Conservation (phyloP, 805 yeast species). For the Candida dajiaensis region DNA sequence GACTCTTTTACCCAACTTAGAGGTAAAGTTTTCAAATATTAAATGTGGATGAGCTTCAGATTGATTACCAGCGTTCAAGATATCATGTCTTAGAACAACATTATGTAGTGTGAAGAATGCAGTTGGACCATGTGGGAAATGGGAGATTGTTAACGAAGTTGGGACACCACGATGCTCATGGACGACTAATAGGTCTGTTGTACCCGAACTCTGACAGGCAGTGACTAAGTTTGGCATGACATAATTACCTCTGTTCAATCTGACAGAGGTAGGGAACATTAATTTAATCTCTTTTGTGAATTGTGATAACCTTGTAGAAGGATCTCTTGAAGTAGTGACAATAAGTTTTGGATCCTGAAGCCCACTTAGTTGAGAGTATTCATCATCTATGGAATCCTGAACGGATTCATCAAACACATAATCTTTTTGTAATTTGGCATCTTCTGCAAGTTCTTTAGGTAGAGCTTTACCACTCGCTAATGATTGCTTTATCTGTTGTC, state of each 20-base stretch:
- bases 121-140: conserved; percentile 98
- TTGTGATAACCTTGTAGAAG: conserved; percentile 78
- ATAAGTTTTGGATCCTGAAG: conserved; percentile 84
- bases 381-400: conserved; percentile 73
- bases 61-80: conserved; percentile 77
- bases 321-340: conserved; percentile 91
- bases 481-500: conserved; percentile 82
- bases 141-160: conserved; percentile 85
- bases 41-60: conserved; percentile 92
- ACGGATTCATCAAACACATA: conserved; percentile 81
- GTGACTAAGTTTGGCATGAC: conserved; percentile 78
- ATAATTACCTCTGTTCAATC: conserved; percentile 91
- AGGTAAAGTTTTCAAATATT: conserved; percentile 82
- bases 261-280: conserved; percentile 81
- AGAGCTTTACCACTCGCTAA: conserved; percentile 88
- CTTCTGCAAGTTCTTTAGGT: conserved; percentile 88
- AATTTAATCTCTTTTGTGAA: conserved; percentile 89
- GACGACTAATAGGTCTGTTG: conserved; percentile 77
- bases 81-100: conserved; percentile 90
- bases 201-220: conserved; percentile 74
- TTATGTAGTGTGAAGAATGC: conserved; percentile 92
- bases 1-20: conserved; percentile 77
- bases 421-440: conserved; percentile 71
- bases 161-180: conserved; percentile 99
- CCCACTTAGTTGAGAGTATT: conserved; percentile 83